Percentiles rank a stretch among this genome's conserved stretches.
Evolutionary conservation across 2,329 filamentous ascomycete genomes (phyloP).

Genomic region (Chaetomiaceae sp.): DNA sequence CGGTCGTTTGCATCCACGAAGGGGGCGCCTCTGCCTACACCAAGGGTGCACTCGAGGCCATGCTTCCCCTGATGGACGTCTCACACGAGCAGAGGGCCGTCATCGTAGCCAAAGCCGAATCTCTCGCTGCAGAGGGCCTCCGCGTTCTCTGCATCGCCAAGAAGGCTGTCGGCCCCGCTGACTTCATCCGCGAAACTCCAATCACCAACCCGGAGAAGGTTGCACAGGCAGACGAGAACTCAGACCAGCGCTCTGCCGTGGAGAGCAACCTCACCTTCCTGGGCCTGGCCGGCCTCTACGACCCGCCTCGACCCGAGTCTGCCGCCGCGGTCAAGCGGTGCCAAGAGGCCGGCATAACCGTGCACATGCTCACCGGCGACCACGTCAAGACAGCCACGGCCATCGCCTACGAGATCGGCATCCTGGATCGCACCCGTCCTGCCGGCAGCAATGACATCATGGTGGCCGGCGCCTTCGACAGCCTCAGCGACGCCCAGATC

Average conservation of each 20-base stretch:
- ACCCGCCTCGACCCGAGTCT: slow-evolving; percentile 66
- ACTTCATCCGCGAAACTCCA: not conserved
- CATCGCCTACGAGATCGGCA: slow-evolving; percentile 62
- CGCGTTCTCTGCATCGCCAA: slow-evolving; percentile 64
- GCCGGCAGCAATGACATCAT: slow-evolving; percentile 48
- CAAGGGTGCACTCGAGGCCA: slow-evolving; percentile 56
- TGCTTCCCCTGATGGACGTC: slow-evolving; percentile 49
- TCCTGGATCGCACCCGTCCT: slow-evolving; percentile 38
- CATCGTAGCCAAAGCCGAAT: slow-evolving; percentile 48
- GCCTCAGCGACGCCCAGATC: slow-evolving; percentile 57
- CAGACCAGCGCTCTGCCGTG: slow-evolving; percentile 47
- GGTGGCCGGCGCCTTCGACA: slow-evolving; percentile 60
- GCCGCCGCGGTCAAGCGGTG: slow-evolving; percentile 56
- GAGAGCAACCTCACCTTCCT: slow-evolving; percentile 59
- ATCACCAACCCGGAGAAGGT: slow-evolving; percentile 5
- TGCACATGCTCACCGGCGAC: slow-evolving; percentile 68
- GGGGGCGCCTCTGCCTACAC: slow-evolving; percentile 45
- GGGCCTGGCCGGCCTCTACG: slow-evolving; percentile 68
- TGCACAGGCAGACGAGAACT: slow-evolving; percentile 30
- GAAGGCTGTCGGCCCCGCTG: slow-evolving; percentile 36
- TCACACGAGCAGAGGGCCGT: slow-evolving; percentile 43
- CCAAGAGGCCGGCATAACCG: slow-evolving; percentile 57
- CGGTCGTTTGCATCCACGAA: slow-evolving; percentile 55
- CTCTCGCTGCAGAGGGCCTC: slow-evolving; percentile 58
- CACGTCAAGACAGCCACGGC: slow-evolving; percentile 64